Conservation (phyloP, 108 stramenopile genomes). For the Parietichytrium sp. region DNA sequence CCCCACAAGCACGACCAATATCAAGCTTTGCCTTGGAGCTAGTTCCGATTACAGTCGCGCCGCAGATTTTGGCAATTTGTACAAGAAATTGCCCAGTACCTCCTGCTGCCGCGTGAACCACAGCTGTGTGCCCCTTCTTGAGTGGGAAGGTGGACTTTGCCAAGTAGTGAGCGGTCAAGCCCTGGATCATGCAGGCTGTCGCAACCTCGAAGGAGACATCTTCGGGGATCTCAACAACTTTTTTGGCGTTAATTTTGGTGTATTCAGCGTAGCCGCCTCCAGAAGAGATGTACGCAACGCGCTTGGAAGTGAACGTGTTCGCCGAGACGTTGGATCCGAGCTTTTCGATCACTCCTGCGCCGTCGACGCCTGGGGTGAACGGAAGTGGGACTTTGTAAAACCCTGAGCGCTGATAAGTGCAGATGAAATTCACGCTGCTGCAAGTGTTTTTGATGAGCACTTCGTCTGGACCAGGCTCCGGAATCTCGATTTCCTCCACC, state of each 20-base stretch:
- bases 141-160: not conserved
- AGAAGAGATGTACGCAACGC: constrained; percentile 71
- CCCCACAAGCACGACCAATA: constrained; percentile 56
- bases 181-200: constrained; percentile 70
- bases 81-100: constrained; percentile 81
- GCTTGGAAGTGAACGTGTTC: constrained; percentile 64
- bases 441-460: constrained; percentile 70
- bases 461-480: constrained; percentile 55
- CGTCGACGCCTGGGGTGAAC: constrained; percentile 72
- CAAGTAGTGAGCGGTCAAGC: constrained; percentile 57
- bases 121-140: not conserved
- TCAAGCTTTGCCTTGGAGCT: constrained; percentile 65
- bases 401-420: constrained; percentile 73
- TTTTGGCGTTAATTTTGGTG: constrained; percentile 67
- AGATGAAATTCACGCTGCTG: constrained; percentile 76
- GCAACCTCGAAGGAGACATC: constrained; percentile 60
- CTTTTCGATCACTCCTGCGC: constrained; percentile 66
- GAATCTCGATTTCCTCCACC: too few relatives aligned
- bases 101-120: constrained; percentile 53
- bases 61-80: constrained; percentile 76
- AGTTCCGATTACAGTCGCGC: constrained; percentile 79
- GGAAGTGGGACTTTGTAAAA: constrained; percentile 68
- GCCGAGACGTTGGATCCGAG: constrained; percentile 60
- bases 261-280: constrained; percentile 74
- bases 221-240: constrained; percentile 66